Percentiles rank a stretch among this genome's conserved stretches.
Conservation (phyloP, 2,329 filamentous ascomycete species). For the Xylaria sp. region DNA sequence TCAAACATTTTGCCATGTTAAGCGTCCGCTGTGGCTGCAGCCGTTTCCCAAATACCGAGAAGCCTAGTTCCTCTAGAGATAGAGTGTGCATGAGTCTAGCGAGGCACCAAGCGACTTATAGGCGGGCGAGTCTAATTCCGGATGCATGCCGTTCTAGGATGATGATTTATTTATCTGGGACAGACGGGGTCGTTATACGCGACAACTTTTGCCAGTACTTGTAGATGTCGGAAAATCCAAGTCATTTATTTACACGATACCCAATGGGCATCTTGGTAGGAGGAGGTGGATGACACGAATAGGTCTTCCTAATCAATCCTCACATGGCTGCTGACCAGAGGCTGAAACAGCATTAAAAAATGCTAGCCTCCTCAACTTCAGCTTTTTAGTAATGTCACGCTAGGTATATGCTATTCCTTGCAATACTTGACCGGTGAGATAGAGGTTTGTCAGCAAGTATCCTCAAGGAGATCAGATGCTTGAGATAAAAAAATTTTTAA, state of each 20-base stretch:
- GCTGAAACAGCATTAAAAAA: conserved; percentile 13
- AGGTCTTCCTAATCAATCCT: conserved; percentile 6
- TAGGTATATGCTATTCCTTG: neutral
- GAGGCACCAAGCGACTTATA: conserved; percentile 14
- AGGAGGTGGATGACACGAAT: conserved; percentile 10
- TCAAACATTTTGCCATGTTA: conserved; percentile 33
- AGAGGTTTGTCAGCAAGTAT: conserved; percentile 11
- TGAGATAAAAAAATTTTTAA: conserved; percentile 1
- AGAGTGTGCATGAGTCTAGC: conserved; percentile 23
- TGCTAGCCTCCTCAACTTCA: conserved; percentile 16
- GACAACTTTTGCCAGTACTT: neutral
- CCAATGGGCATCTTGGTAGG: neutral
- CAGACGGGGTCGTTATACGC: conserved; percentile 11
- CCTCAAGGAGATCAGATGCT: conserved; percentile 2
- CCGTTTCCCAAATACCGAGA: conserved; percentile 34
- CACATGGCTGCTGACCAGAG: conserved; percentile 5
- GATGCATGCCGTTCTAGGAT: conserved; percentile 3
- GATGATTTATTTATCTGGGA: conserved; percentile 29
- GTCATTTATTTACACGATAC: neutral
- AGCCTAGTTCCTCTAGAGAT: conserved; percentile 23
- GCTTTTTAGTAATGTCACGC: conserved; percentile 16
- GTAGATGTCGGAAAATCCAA: neutral
- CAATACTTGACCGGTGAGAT: conserved; percentile 7
- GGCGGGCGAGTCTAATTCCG: conserved; percentile 5
- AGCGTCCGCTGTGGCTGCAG: conserved; percentile 32